phyloP scores from a whole-genome alignment of 2,329 filamentous ascomycete genomes.

The Stagonosporopsis vannaccii region DNA sequence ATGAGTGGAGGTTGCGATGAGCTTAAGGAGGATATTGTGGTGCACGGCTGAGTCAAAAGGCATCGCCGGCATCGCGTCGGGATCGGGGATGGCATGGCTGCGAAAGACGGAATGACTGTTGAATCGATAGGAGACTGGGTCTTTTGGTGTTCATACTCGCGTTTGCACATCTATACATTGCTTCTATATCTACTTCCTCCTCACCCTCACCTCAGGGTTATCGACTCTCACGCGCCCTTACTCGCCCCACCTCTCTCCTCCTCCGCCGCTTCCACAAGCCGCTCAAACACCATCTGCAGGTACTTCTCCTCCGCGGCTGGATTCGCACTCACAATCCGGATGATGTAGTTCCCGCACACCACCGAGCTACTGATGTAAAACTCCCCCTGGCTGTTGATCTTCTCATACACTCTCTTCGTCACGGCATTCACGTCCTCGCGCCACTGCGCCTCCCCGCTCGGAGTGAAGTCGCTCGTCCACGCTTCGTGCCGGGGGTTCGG shows the following conservation, averaged over 20 bases:
- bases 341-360: constrained; percentile 76
- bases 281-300: constrained; percentile 75
- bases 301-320: constrained; percentile 74
- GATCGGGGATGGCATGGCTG: no score
- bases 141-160: no score
- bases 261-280: constrained; percentile 71
- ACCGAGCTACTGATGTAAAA: constrained; percentile 84
- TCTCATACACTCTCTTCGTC: constrained; percentile 78
- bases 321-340: constrained; percentile 80
- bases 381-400: constrained; percentile 74
- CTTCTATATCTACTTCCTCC: no score
- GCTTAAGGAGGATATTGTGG: no score
- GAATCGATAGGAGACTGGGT: no score
- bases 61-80: no score
- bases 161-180: no score
- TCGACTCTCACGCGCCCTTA: neutral
- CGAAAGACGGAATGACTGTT: no score
- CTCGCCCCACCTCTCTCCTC: constrained; percentile 42
- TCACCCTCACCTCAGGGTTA: no score
- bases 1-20: no score
- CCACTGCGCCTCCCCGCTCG: constrained; percentile 48
- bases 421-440: constrained; percentile 67
- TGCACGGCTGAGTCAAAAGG: no score
- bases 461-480: constrained; percentile 43
- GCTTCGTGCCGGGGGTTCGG: constrained; percentile 42